These are phyloP conservation scores for Beauveria sp. DNA, from an alignment of 2,329 filamentous ascomycete genomes.

Conservation along the genomic window DNA sequence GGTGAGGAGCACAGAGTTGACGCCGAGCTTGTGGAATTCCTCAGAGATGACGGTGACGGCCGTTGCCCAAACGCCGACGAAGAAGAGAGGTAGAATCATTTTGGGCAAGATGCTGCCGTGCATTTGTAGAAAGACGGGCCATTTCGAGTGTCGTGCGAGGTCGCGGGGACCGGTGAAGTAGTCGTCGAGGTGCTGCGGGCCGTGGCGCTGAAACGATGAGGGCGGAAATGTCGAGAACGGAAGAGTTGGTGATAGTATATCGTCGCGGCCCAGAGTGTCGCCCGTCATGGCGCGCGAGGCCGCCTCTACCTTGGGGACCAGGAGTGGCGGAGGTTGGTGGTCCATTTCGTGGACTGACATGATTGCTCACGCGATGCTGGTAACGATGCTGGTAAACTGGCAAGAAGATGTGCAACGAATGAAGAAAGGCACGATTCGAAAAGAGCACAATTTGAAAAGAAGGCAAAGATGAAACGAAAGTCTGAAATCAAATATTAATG, in stretches of 20 bases:
- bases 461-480: neutral
- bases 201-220: slow-evolving; percentile 23
- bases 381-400: too few species aligned
- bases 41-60: slow-evolving; percentile 51
- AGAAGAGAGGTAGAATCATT: slow-evolving; percentile 60
- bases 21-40: slow-evolving; percentile 29
- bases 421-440: neutral
- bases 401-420: neutral
- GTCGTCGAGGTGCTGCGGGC: slow-evolving; percentile 45
- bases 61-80: slow-evolving; percentile 59
- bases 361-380: neutral
- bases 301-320: neutral
- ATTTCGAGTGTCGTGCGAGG: slow-evolving; percentile 66
- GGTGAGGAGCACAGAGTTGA: slow-evolving; percentile 45
- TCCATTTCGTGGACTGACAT: slow-evolving; percentile 1
- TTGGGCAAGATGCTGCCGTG: slow-evolving; percentile 69
- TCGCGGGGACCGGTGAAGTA: slow-evolving; percentile 62
- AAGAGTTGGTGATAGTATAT: slow-evolving; percentile 23
- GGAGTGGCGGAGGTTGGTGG: neutral
- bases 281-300: neutral
- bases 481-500: neutral
- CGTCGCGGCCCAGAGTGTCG: slow-evolving; percentile 4
- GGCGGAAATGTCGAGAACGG: slow-evolving; percentile 22
- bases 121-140: slow-evolving; percentile 67
- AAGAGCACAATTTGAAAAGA: too few species aligned